Evolutionary conservation across 176 grass and related monocot genomes (phyloP), one percentile per base, ranked within the genome.

Genomic region (Dactylis glomerata): DNA sequence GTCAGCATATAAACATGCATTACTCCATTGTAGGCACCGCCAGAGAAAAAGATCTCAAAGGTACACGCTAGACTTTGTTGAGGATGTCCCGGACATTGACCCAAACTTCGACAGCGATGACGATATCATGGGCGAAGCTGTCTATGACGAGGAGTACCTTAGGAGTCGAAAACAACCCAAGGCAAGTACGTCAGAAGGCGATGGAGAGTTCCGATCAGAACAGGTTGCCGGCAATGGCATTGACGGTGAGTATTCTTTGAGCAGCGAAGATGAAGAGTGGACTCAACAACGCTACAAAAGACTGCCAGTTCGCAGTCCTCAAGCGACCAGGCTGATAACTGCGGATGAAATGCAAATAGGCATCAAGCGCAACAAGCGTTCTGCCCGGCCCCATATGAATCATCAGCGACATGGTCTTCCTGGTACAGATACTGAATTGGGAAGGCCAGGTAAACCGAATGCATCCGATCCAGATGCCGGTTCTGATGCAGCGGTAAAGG

Each of bases 71-170:
- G 93, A 98, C 75, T 98, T 92, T 92, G 92, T 98, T 70, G 95
- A 90, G 82, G 77, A 78, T 85, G 37, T 90, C 23, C 92, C 89
- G 2, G 93, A 91, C 83, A 67, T 88, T 50, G 93, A 95, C 22
- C 77, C 40, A 0, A 78, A 72, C 55, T 88, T 92, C 10, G 88
- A 88, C 63, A 94, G 95, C 33, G 95, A 97, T 79, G 96, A 92
- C 1, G 91, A 95, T 78, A 98, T 98, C 85, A 90, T 98, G 26
- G 96, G 96, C 28, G 96, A 98, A 92, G 96, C 87, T 74, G 87
- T 98, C 6, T 98, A 98, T 55, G 93, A 98, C 17, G 96, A 98
- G 45, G 92, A 95, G 57, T 98, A 98, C 76, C 87, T 98, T 68
- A 90, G 82, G 89, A 95, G 80, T 34, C 87, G 85, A 65, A 90